These are phyloP conservation scores for Celoporthe dispersa DNA, from an alignment of 2,329 filamentous ascomycete genomes.

Conservation along the genomic window DNA sequence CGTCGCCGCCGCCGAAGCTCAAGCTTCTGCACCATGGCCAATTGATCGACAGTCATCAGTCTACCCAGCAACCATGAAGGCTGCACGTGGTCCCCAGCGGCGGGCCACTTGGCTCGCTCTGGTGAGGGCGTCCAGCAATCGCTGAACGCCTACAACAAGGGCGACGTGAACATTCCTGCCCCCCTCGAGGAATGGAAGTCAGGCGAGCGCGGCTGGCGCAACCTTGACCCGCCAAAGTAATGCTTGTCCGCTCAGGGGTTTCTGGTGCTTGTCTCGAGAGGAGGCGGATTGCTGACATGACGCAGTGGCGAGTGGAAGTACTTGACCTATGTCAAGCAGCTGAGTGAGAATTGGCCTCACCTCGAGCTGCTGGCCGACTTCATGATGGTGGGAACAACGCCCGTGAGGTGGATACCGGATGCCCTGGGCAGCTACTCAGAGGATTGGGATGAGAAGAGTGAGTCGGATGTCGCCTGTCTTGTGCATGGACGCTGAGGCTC, in stretches of 20 bases:
- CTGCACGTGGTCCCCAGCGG: not conserved
- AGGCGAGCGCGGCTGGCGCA: conserved; percentile 13
- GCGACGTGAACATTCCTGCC: conserved; percentile 21
- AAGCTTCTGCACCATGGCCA: not conserved
- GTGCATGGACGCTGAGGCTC: not conserved
- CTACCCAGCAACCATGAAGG: conserved; percentile 1
- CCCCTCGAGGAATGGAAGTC: not conserved
- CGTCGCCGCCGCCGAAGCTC: too few species aligned
- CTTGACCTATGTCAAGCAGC: conserved; percentile 19
- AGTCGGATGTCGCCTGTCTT: not conserved
- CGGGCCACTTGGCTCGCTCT: conserved; percentile 14
- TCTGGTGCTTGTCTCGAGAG: not conserved
- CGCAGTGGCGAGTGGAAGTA: conserved; percentile 10
- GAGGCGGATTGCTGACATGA: not conserved
- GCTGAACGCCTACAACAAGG: conserved; percentile 23
- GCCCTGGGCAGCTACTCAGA: conserved; percentile 17
- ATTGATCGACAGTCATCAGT: not conserved
- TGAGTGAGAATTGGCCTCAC: conserved; percentile 24
- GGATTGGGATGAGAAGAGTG: not conserved
- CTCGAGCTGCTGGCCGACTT: conserved; percentile 29
- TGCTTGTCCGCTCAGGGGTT: too few species aligned
- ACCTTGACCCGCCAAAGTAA: not conserved
- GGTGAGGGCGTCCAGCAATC: conserved; percentile 21
- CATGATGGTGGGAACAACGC: conserved; percentile 29
- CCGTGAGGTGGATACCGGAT: conserved; percentile 26